phyloP scores from a whole-genome alignment of 768 basidiomycete genomes.

The Tulasnella calospora region DNA sequence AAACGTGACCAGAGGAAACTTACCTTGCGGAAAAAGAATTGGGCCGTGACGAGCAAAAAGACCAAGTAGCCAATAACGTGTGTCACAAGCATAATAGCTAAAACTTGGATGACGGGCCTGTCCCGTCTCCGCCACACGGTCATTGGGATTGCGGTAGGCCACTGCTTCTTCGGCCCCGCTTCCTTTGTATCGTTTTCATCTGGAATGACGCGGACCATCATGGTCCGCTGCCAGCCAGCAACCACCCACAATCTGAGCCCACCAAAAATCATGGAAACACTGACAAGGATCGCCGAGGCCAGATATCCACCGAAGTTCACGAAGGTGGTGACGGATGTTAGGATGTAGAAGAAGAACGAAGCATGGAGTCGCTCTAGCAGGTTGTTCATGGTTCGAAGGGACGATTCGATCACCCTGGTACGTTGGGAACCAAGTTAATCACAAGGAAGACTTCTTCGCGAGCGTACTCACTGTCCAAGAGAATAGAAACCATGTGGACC shows the following conservation, averaged over 20 bases:
- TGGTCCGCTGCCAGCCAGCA: conserved; percentile 48
- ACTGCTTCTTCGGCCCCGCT: conserved; percentile 54
- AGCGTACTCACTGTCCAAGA: conserved; percentile 65
- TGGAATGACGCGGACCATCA: background rate
- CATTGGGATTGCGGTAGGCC: background rate
- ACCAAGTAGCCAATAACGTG: conserved; percentile 14
- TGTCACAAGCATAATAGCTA: conserved; percentile 22
- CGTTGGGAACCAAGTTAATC: background rate
- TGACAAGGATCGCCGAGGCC: conserved; percentile 79
- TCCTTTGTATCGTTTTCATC: conserved; percentile 28
- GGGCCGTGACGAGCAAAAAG: conserved; percentile 17
- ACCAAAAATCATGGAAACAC: conserved; percentile 77
- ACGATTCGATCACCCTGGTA: conserved; percentile 76
- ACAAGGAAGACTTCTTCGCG: background rate
- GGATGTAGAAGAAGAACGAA: conserved; percentile 94
- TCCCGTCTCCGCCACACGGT: conserved; percentile 8
- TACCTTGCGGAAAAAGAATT: conserved; percentile 7
- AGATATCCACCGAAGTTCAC: conserved; percentile 88
- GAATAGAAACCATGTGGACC: conserved; percentile 96
- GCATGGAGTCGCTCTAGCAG: conserved; percentile 93
- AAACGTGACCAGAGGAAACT: conserved; percentile 9
- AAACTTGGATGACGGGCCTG: conserved; percentile 28
- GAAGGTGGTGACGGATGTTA: conserved; percentile 61
- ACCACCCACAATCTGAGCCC: conserved; percentile 72
- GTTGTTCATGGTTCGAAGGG: conserved; percentile 86